Evolutionary conservation across 1,139 yeast genomes (phyloP).

Genomic region (Saccharomyces pastorianus): DNA sequence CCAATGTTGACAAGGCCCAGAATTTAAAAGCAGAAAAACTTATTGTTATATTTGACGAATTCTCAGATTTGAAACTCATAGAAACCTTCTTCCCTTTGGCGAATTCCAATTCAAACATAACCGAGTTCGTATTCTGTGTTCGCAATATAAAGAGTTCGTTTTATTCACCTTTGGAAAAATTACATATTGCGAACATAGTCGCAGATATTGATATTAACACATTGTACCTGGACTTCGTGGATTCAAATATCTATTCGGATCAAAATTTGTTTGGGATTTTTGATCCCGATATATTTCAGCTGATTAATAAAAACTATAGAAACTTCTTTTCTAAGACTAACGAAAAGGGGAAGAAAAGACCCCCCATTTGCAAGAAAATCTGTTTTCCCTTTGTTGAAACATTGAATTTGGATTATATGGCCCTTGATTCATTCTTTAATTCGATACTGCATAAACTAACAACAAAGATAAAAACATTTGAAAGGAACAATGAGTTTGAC

Average conservation of each 20-base stretch:
- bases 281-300: slow-evolving; percentile 9
- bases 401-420: slow-evolving; percentile 15
- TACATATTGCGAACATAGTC: not conserved
- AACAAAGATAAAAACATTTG: not conserved
- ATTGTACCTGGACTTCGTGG: slow-evolving; percentile 3
- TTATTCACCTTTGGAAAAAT: not conserved
- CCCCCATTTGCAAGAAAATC: slow-evolving; percentile 11
- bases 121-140: not conserved
- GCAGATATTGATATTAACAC: not conserved
- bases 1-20: not conserved
- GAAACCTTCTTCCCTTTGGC: not conserved
- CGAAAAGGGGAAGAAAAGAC: slow-evolving; percentile 3
- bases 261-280: slow-evolving; percentile 16
- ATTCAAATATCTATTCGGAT: slow-evolving; percentile 6
- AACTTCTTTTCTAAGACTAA: not conserved
- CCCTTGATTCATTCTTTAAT: slow-evolving; percentile 16
- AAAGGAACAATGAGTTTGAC: not conserved
- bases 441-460: slow-evolving; percentile 6
- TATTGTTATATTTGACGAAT: not conserved
- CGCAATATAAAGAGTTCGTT: not conserved
- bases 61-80: not conserved
- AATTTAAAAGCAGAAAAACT: not conserved
- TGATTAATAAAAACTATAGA: slow-evolving; percentile 1
- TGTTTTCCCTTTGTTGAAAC: slow-evolving; percentile 9
- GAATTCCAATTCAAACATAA: not conserved